Evolutionary conservation across 2,329 filamentous ascomycete species (phyloP).

Genomic region (Penicillium sp.): DNA sequence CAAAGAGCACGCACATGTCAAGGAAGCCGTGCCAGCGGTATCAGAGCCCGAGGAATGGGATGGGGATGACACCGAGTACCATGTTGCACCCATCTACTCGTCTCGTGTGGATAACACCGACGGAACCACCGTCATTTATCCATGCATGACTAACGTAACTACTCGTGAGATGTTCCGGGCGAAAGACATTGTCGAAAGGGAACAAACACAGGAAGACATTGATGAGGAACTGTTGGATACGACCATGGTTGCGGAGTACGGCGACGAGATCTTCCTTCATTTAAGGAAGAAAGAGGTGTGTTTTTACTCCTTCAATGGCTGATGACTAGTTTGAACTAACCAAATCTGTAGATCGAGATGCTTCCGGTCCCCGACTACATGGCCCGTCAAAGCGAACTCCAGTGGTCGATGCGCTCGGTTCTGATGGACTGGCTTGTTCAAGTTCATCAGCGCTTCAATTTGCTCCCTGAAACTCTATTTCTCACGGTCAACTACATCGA

Average conservation of each 20-base stretch:
- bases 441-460: conserved; percentile 85
- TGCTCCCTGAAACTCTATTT: conserved; percentile 93
- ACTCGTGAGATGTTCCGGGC: conserved; percentile 70
- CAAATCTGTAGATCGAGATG: conserved; percentile 63
- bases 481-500: conserved; percentile 96
- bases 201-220: conserved; percentile 68
- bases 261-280: conserved; percentile 92
- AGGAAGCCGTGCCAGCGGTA: conserved; percentile 30
- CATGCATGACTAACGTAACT: conserved; percentile 58
- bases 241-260: conserved; percentile 97
- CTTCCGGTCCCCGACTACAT: conserved; percentile 91
- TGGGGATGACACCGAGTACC: conserved; percentile 70
- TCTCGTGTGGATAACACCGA: conserved; percentile 74
- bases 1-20: conserved; percentile 8
- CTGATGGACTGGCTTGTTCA: conserved; percentile 98
- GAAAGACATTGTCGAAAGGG: conserved; percentile 65
- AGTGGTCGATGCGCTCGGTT: conserved; percentile 98
- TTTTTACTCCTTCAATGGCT: not conserved
- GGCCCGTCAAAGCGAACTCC: conserved; percentile 94
- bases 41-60: conserved; percentile 70
- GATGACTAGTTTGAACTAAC: not conserved
- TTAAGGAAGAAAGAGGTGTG: conserved; percentile 84
- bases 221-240: conserved; percentile 91
- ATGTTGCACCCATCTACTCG: conserved; percentile 74
- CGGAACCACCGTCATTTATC: conserved; percentile 66